Base-by-base conservation (phyloP, 805 yeast species). In the Pichia thaimueangensis region DNA sequence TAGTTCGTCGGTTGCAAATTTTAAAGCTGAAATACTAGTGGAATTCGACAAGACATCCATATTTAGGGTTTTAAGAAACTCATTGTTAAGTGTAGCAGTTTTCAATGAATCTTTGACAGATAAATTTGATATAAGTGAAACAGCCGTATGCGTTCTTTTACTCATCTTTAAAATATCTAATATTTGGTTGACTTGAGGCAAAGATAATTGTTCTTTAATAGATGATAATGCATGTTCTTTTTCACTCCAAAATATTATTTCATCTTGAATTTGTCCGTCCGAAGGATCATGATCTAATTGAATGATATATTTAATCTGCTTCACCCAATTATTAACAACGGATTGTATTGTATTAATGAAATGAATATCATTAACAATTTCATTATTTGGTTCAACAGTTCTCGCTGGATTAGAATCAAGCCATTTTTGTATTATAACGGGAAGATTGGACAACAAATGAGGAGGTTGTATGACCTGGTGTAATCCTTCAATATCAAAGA, bases 81-180 rank as follows among this genome's bases (percentile, higher is more conserved):
- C 73, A 48, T 79, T 80, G 55, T 80, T 79, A n/a, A 69, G 67
- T 11, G 66, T 63, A 0, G 87, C 75, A 19, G 61, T 60, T 4
- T 65, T 64, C 11, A 76, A 47, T 13, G 82, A 76, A 22, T 76
- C 79, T 29, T 66, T 60, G 17, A 91, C 60, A 0, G 86, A 86
- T 2, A 83, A 78, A 53, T 86, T 94, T 6, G 86, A 75, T 27
- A 74, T 64, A 52, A 85, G 82, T 28, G 82, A 71, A n/a, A 78
- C 74, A 0, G 89, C 80, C 1, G 86, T 80, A 56, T 85, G 94
- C 55, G 80, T 85, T 48, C 97, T 68, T 51, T 85, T 88, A 3
- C 88, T 87, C 13, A 71, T 64, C 45, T 76, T 74, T 42, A 89
- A 65, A 0, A 84, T 64, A 1, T 73, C 76, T 12, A 87, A 60